phyloP scores from a whole-genome alignment of 169 alveolate genomes.

The Plasmodium blacklocki region DNA sequence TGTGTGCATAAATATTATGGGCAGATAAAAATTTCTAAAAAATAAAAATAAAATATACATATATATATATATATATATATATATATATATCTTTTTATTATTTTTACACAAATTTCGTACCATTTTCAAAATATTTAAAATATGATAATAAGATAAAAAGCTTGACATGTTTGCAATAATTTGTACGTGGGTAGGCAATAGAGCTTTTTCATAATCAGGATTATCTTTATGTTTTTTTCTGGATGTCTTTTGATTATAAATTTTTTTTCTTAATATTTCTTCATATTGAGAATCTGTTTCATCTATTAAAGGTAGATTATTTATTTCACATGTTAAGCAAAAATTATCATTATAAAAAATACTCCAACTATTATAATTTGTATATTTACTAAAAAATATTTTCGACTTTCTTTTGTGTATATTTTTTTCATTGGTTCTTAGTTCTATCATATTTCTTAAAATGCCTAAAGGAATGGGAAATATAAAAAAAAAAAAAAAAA shows the following conservation, averaged over 20 bases:
- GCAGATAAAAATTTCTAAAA: conserved; percentile 75
- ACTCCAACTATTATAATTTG: conserved; percentile 48
- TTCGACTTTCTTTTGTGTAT: conserved; percentile 2
- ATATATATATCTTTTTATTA: neutral
- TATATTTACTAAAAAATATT: conserved; percentile 54
- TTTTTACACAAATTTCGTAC: conserved; percentile 9
- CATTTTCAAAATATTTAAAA: conserved; percentile 40
- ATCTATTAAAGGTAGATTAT: neutral
- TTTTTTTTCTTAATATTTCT: neutral
- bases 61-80: too few relatives aligned
- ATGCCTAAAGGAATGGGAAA: conserved; percentile 13
- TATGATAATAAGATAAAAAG: conserved; percentile 41
- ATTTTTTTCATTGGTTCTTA: neutral
- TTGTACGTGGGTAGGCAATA: conserved; percentile 54
- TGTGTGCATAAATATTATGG: conserved; percentile 33
- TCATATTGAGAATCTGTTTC: neutral
- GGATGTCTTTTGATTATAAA: neutral
- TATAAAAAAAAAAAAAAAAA: neutral
- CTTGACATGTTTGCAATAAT: conserved; percentile 39
- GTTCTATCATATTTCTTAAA: conserved; percentile 1
- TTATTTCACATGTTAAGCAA: neutral
- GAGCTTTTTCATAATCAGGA: conserved; percentile 30
- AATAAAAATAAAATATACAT: neutral
- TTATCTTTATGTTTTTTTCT: neutral
- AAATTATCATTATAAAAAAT: conserved; percentile 19